Evolutionary conservation across 1,284 basidiomycete species (phyloP).

Genomic region (Termitomyces sp.): DNA sequence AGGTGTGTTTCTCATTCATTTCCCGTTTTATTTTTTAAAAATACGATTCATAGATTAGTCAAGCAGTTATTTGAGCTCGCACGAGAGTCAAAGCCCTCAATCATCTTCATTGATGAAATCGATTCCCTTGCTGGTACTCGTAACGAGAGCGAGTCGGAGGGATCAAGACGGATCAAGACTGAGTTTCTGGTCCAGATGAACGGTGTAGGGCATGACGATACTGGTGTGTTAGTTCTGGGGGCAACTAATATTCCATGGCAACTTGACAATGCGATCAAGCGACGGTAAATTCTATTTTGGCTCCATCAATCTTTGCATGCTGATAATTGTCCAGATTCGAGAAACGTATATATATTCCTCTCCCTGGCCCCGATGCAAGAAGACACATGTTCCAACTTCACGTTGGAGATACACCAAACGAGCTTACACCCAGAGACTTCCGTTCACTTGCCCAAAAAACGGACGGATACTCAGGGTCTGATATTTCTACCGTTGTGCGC

Average conservation of each 20-base stretch:
- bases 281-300: conserved; percentile 51
- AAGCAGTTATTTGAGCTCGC: conserved; percentile 97
- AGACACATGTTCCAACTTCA: conserved; percentile 96
- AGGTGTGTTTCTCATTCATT: conserved; percentile 47
- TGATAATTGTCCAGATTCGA: conserved; percentile 62
- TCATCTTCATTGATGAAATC: conserved; percentile 99
- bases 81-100: conserved; percentile 92
- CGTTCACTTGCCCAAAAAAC: conserved; percentile 80
- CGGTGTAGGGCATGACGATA: conserved; percentile 96
- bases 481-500: conserved; percentile 92
- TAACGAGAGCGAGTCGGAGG: conserved; percentile 95
- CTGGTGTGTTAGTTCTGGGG: conserved; percentile 96
- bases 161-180: conserved; percentile 94
- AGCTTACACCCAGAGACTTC: conserved; percentile 78
- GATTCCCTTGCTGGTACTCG: conserved; percentile 94
- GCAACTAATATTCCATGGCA: conserved; percentile 99
- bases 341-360: conserved; percentile 97
- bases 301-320: neutral
- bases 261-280: conserved; percentile 96
- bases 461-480: conserved; percentile 93
- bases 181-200: conserved; percentile 99
- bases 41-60: conserved; percentile 61
- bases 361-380: conserved; percentile 92
- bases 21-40: conserved; percentile 2
- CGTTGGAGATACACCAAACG: conserved; percentile 88